phyloP scores from a whole-genome alignment of 2,329 filamentous ascomycete genomes.

The Didymella lethalis region DNA sequence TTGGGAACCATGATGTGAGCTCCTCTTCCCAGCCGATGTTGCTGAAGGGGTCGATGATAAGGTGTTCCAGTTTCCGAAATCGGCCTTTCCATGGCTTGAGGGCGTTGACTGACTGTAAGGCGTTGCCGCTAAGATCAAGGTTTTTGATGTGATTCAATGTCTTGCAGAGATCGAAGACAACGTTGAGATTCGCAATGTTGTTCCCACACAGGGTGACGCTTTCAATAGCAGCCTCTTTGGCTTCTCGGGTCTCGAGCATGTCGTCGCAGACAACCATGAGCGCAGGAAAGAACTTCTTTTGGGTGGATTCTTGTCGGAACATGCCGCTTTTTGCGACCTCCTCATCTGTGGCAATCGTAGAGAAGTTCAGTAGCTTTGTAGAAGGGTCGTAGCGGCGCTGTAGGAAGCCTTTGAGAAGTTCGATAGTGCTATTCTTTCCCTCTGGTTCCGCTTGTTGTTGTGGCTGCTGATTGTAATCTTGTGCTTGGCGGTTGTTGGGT shows the following conservation, averaged over 20 bases:
- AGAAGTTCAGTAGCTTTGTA: constrained; percentile 82
- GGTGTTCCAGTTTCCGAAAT: constrained; percentile 79
- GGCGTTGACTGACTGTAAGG: constrained; percentile 71
- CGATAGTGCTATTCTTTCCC: constrained; percentile 54
- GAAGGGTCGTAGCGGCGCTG: constrained; percentile 74
- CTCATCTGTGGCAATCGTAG: constrained; percentile 75
- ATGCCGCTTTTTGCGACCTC: constrained; percentile 77
- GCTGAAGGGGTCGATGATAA: constrained; percentile 67
- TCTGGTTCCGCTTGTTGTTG: constrained; percentile 80
- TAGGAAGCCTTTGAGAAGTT: constrained; percentile 75
- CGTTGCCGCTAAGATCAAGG: constrained; percentile 87
- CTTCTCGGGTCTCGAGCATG: constrained; percentile 74
- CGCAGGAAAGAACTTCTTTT: constrained; percentile 89
- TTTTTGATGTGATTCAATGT: constrained; percentile 88
- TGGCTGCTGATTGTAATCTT: constrained; percentile 61
- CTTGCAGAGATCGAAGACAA: constrained; percentile 76
- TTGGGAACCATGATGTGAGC: constrained; percentile 82
- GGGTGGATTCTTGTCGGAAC: constrained; percentile 73
- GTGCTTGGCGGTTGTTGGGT: constrained; percentile 22
- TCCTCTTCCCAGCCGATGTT: constrained; percentile 67
- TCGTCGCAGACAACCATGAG: constrained; percentile 86
- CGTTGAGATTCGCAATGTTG: constrained; percentile 73
- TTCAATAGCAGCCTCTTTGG: constrained; percentile 78
- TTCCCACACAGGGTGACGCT: constrained; percentile 86
- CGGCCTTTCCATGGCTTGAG: constrained; percentile 80